Conservation (phyloP, 2,329 filamentous ascomycete species). For the Apiospora kogelbergensis region DNA sequence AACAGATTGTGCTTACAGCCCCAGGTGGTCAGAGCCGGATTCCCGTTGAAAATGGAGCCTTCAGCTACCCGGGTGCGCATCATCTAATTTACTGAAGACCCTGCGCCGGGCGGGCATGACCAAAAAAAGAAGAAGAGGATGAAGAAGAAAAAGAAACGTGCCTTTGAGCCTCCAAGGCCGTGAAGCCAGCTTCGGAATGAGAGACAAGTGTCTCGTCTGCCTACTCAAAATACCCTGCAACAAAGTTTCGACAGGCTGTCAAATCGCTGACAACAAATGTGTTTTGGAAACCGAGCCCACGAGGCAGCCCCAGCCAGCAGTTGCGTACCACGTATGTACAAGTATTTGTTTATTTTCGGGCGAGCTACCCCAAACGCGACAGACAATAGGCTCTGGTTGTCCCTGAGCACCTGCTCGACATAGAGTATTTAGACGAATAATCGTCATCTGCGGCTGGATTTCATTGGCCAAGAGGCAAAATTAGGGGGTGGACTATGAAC, state of each 20-base stretch:
- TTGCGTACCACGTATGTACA: background rate
- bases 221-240: background rate
- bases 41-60: background rate
- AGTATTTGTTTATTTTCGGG: background rate
- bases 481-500: conserved; percentile 8
- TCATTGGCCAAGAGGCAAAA: conserved; percentile 2
- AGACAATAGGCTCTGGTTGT: background rate
- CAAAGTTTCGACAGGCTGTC: conserved; percentile 5
- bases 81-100: background rate
- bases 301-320: background rate
- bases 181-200: background rate
- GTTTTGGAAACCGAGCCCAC: background rate
- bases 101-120: background rate
- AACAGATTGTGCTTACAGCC: background rate
- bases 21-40: conserved; percentile 3
- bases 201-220: background rate
- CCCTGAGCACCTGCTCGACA: background rate
- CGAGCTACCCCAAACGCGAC: background rate
- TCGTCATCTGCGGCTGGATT: background rate
- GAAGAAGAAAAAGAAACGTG: background rate
- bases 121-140: background rate
- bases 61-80: background rate
- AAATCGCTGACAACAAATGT: background rate
- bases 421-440: background rate
- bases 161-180: background rate